Conservation (phyloP, 2,329 filamentous ascomycete species). For the Trichoderma harzianum region DNA sequence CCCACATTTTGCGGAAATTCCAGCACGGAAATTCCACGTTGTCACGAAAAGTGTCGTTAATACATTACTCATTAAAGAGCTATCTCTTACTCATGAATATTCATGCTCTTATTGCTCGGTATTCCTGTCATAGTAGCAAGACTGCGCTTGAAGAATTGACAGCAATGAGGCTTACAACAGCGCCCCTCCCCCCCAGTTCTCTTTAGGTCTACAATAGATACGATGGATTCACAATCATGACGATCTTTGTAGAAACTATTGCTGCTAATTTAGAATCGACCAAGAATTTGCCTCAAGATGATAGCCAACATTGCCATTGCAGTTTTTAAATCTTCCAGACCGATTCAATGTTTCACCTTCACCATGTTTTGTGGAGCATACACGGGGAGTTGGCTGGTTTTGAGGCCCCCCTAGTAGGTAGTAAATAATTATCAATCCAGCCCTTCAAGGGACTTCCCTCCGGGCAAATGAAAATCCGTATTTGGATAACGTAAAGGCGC, state of each 20-base stretch:
- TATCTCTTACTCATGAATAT: not conserved
- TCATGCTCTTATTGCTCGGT: not conserved
- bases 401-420: too few relatives aligned
- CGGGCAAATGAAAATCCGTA: not conserved
- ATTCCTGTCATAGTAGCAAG: not conserved
- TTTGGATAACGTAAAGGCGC: not conserved
- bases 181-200: not conserved
- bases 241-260: not conserved
- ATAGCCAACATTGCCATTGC: not conserved
- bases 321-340: not conserved
- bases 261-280: not conserved
- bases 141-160: not conserved
- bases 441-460: not conserved
- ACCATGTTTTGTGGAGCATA: too few relatives aligned
- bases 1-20: not conserved
- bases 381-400: too few relatives aligned
- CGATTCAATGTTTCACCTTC: too few relatives aligned
- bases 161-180: not conserved
- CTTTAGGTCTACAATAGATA: not conserved
- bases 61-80: not conserved
- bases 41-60: not conserved
- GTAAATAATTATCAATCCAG: too few relatives aligned
- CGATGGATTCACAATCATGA: not conserved
- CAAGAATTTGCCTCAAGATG: not conserved
- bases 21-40: not conserved